Conservation (phyloP, 495 filamentous ascomycete genomes). For the Penicillium odoratum region DNA sequence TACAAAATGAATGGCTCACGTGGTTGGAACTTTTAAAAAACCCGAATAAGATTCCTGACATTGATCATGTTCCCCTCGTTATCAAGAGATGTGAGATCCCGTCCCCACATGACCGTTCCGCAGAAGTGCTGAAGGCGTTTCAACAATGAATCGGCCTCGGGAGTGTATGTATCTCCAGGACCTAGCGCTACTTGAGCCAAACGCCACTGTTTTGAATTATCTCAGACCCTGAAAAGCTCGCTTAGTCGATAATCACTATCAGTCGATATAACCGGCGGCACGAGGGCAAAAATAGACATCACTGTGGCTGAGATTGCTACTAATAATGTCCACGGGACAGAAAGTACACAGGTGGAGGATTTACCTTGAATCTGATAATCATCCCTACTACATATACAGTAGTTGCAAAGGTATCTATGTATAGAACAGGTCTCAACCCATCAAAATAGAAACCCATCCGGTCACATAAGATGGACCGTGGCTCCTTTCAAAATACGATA, state of each 20-base stretch:
- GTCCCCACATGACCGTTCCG: too few species aligned
- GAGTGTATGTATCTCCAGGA: too few species aligned
- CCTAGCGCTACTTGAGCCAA: neutral
- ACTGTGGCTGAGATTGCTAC: neutral
- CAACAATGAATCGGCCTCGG: too few species aligned
- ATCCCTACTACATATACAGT: too few species aligned
- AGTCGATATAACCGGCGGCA: neutral
- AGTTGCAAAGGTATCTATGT: too few species aligned
- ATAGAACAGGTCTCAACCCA: neutral
- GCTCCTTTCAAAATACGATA: neutral
- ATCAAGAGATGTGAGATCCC: too few species aligned
- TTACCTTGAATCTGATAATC: too few species aligned
- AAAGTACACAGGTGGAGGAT: too few species aligned
- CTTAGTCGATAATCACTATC: neutral
- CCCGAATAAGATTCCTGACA: too few species aligned
- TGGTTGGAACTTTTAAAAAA: too few species aligned
- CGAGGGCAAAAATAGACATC: neutral
- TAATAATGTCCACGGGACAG: neutral
- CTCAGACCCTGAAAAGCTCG: constrained; percentile 10
- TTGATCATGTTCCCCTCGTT: too few species aligned
- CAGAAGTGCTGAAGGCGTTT: neutral
- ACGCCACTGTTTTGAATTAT: constrained; percentile 7
- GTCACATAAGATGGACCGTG: neutral
- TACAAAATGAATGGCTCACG: too few species aligned
- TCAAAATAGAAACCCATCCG: neutral